Evolutionary conservation across 2,329 filamentous ascomycete species (phyloP), one percentile per base, ranked within the genome.

Genomic region (Neofusicoccum ribis): DNA sequence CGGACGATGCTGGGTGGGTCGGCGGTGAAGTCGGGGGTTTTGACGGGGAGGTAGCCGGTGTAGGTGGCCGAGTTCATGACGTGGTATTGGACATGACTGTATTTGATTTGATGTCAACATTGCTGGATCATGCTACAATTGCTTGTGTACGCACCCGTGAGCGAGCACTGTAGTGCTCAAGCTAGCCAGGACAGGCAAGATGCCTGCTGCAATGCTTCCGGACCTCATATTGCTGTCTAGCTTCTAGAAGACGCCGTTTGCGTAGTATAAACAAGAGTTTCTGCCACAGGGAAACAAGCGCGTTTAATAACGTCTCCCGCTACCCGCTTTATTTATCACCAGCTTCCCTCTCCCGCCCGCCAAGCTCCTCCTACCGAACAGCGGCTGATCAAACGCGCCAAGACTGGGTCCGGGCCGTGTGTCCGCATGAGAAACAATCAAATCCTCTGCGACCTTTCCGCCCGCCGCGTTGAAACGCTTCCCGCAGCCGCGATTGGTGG

Each of bases 11-110:
- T 59, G 54, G 54, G 54, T 3, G 54, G 14, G 54, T 59, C 41
- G 39, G 54, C 54, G 54, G 54, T 59, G 54, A 59, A 59, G 41
- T 59, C 23, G 15, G 54, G 54, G 5, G 54, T 59, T 11, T 44
- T 34, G 39, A 59, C 54, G 54, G 54, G 54, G 12, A 59, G 54
- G 41, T 46, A 59, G 54, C 54, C 56, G 41, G 56, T 60, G 43
- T 60, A 60, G 56, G 56, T 60, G 56, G 56, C 56, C 27, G 56
- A 60, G 56, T 60, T 60, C 56, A 60, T 60, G 56, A 60, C 56
- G 31, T 60, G 56, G 43, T 60, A 60, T 5, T 60, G 56, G 43
- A 60, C 41, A 31, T 60, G 56, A 27, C 56, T 60, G 43, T 39
- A 9, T 11, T 39, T 39, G 14, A 39, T 4, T 39, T 11, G 37